Evolutionary conservation across 148 eudicot species (phyloP), one percentile per base, ranked within the genome.

Genomic region (Camellia granthamiana): DNA sequence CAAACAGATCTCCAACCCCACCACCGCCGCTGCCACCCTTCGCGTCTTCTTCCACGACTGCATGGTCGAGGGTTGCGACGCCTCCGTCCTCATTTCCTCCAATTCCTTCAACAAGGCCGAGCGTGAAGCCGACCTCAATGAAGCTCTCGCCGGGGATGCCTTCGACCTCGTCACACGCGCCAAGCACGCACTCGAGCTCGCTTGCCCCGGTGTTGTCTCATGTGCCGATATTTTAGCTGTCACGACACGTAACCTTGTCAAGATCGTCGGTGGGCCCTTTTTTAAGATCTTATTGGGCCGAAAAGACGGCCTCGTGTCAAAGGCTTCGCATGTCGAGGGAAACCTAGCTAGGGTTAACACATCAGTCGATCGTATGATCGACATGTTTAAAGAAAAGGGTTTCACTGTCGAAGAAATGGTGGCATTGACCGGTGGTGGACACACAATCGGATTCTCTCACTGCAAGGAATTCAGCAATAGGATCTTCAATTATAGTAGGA

Each of bases 11-110:
- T 1, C n/a, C 16, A 47, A 15, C 6, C 90, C 88, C 0, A 80
- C 90, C 44, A 89, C 91, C 12, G 88, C 90, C 0, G 88, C 88
- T 0, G 90, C 86, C 14, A 70, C 74, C 60, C 76, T 89, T 52
- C 87, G 90, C 19, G 74, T 84, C 41, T 89, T 89, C 77, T 89
- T 89, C 80, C 91, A 89, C n/a, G 91, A 89, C 59, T 89, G 91
- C 78, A 85, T 89, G 88, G 91, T 87, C 15, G 84, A 74, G 2
- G 91, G 91, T 1, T 89, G 91, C 4, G 91, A 89, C 47, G 90
- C 69, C 5, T 89, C 91, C 1, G 88, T 89, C 43, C 78, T 87
- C 0, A 81, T 87, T 3, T 44, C 86, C 16, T 82, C 88, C 44
- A 84, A 80, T 23, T 41, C 86, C 49, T 76, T 84, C 71, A 79